Conservation (phyloP, 345 rosid genomes). For the Eucalyptus coolabah region DNA sequence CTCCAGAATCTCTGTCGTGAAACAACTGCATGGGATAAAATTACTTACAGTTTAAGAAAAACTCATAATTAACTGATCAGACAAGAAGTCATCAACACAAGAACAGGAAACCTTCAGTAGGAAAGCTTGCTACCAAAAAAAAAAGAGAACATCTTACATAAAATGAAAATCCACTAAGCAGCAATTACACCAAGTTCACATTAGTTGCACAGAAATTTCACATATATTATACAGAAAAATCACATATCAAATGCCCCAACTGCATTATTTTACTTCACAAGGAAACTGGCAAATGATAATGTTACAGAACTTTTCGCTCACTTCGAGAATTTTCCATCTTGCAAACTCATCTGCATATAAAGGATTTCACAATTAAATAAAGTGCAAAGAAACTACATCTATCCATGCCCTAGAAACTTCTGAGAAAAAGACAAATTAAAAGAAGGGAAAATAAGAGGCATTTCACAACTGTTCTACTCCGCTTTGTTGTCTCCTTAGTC, state of each 20-base stretch:
- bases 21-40: constrained; percentile 46
- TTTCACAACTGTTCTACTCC: not conserved
- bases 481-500: not conserved
- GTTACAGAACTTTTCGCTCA: not conserved
- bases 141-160: not conserved
- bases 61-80: not conserved
- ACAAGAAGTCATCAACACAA: not conserved
- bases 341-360: not conserved
- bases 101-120: not conserved
- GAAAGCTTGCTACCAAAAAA: not conserved
- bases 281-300: not conserved
- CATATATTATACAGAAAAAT: not conserved
- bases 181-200: not conserved
- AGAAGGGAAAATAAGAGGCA: not conserved
- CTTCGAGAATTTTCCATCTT: not conserved
- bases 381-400: not conserved
- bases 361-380: not conserved
- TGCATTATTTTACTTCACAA: not conserved
- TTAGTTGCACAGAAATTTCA: not conserved
- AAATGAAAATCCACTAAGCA: not conserved
- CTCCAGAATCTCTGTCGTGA: constrained; percentile 88
- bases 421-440: not conserved
- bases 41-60: not conserved
- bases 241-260: not conserved
- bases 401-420: not conserved